Evolutionary conservation across 1,284 basidiomycete species (phyloP).

Genomic region (Porogramme epimiltina): DNA sequence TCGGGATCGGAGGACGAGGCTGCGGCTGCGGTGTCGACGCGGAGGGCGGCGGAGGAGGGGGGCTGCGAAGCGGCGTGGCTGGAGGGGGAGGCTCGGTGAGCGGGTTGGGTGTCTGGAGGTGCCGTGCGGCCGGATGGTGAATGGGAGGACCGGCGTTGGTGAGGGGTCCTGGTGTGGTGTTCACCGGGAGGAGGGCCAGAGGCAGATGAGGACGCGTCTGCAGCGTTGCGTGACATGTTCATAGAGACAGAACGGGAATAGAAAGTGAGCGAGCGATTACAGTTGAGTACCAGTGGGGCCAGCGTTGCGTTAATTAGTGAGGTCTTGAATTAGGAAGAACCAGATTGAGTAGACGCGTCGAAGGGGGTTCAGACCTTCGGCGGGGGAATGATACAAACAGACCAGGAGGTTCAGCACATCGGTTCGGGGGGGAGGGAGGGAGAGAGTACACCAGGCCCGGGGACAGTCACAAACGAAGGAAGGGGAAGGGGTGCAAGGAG

Average conservation of each 20-base stretch:
- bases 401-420: conserved; percentile 33
- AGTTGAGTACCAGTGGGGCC: conserved; percentile 21
- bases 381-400: conserved; percentile 31
- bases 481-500: conserved; percentile 24
- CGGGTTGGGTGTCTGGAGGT: conserved; percentile 18
- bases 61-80: conserved; percentile 11
- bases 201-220: conserved; percentile 23
- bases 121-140: conserved; percentile 19
- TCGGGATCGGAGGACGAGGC: conserved; percentile 15
- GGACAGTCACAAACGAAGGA: conserved; percentile 23
- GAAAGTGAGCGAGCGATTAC: conserved; percentile 26
- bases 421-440: conserved; percentile 25
- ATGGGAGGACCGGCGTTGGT: conserved; percentile 8
- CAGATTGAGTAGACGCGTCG: conserved; percentile 30
- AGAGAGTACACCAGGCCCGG: conserved; percentile 20
- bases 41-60: conserved; percentile 9
- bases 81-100: conserved; percentile 20
- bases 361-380: conserved; percentile 28
- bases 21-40: conserved; percentile 11
- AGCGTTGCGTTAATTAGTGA: conserved; percentile 30
- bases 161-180: conserved; percentile 11
- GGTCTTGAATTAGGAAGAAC: conserved; percentile 26
- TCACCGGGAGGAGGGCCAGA: conserved; percentile 23
- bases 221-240: conserved; percentile 26
- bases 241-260: conserved; percentile 18